Percentiles rank a stretch among this genome's conserved stretches.
phyloP scores from a whole-genome alignment of 352 stramenopile species.

The Phytopythium oedochilum region DNA sequence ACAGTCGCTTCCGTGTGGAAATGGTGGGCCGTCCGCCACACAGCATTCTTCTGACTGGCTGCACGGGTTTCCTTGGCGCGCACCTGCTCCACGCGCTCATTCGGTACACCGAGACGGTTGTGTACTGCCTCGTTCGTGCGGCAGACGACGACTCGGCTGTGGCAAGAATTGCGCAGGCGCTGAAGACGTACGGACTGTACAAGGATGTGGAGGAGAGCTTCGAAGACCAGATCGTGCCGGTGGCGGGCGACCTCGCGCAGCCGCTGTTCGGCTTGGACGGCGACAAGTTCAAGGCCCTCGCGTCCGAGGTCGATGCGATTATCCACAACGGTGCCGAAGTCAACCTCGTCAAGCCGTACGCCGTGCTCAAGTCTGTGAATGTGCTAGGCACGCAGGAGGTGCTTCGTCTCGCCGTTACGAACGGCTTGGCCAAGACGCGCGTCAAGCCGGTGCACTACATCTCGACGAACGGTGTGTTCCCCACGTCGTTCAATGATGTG shows the following conservation, averaged over 20 bases:
- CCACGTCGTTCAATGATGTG: slow-evolving; percentile 24
- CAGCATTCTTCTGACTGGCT: slow-evolving; percentile 86
- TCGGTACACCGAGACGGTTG: slow-evolving; percentile 51
- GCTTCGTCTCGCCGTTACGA: slow-evolving; percentile 81
- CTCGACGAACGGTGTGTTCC: slow-evolving; percentile 91
- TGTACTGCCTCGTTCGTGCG: slow-evolving; percentile 84
- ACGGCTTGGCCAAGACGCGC: slow-evolving; percentile 65
- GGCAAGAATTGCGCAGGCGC: slow-evolving; percentile 47
- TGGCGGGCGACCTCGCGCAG: slow-evolving; percentile 77
- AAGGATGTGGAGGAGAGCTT: slow-evolving; percentile 48
- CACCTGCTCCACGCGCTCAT: slow-evolving; percentile 85
- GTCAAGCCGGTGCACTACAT: slow-evolving; percentile 89
- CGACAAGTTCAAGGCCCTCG: slow-evolving; percentile 84
- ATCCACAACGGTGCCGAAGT: slow-evolving; percentile 92
- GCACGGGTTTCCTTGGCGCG: slow-evolving; percentile 88
- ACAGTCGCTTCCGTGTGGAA: slow-evolving; percentile 78
- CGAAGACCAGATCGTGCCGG: slow-evolving; percentile 60
- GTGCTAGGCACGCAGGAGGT: slow-evolving; percentile 89
- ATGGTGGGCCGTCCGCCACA: slow-evolving; percentile 68
- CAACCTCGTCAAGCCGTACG: slow-evolving; percentile 90
- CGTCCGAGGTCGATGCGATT: slow-evolving; percentile 86
- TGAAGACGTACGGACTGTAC: slow-evolving; percentile 51
- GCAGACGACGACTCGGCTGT: slow-evolving; percentile 38
- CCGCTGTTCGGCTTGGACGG: slow-evolving; percentile 75
- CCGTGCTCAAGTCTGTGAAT: slow-evolving; percentile 84